Evolutionary conservation across 805 yeast species (phyloP).

Genomic region (Spathaspora girioi): DNA sequence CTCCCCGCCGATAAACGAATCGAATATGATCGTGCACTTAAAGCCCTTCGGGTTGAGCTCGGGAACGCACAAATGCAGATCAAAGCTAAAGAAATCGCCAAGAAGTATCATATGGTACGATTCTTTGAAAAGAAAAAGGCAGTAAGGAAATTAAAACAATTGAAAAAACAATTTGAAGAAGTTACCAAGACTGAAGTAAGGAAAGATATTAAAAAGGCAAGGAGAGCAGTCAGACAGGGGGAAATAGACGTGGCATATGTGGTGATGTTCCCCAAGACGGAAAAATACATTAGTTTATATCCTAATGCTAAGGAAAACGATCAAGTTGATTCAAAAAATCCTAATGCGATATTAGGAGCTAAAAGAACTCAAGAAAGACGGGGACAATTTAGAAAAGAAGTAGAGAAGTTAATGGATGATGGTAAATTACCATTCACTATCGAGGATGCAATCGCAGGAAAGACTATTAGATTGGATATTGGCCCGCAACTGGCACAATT

Average conservation of each 20-base stretch:
- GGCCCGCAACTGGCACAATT: conserved; percentile 12
- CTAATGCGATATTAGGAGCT: conserved; percentile 40
- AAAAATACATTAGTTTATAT: conserved; percentile 76
- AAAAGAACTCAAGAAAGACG: conserved; percentile 41
- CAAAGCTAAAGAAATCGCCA: conserved; percentile 50
- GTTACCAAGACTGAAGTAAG: conserved; percentile 29
- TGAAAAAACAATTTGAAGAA: conserved; percentile 35
- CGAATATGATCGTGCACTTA: conserved; percentile 73
- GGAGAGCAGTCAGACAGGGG: conserved; percentile 50
- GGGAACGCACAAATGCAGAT: conserved; percentile 41
- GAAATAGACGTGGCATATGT: conserved; percentile 74
- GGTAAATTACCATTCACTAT: conserved; percentile 52
- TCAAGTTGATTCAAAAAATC: conserved; percentile 16
- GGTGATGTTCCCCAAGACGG: conserved; percentile 70
- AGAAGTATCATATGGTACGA: conserved; percentile 88
- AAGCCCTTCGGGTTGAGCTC: conserved; percentile 59
- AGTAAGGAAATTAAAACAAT: conserved; percentile 58
- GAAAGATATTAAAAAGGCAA: conserved; percentile 40
- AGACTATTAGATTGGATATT: conserved; percentile 22
- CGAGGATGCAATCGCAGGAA: conserved; percentile 44
- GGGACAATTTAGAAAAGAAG: conserved; percentile 43
- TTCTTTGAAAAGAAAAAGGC: conserved; percentile 92
- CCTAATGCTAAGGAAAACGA: conserved; percentile 41
- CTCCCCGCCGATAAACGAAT: conserved; percentile 62
- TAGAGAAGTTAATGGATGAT: conserved; percentile 49